phyloP scores from a whole-genome alignment of 306 rosid species.

The Dicorynia guianensis region DNA sequence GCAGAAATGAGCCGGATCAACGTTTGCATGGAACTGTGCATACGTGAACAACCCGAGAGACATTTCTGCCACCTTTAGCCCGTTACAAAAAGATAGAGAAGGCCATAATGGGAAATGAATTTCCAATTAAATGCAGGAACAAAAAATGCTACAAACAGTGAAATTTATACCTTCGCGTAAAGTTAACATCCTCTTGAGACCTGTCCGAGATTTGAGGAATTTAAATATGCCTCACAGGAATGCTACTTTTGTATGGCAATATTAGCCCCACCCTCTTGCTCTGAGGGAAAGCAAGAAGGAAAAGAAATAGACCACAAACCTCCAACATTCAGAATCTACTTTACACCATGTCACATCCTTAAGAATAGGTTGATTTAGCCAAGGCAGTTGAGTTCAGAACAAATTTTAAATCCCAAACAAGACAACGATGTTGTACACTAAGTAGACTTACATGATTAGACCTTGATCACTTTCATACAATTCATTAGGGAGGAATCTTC shows the following conservation, averaged over 20 bases:
- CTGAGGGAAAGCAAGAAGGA: slow-evolving; percentile 37
- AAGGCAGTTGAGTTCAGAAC: slow-evolving; percentile 32
- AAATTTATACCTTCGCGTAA: slow-evolving; percentile 11
- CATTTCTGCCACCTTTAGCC: background rate
- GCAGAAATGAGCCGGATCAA: background rate
- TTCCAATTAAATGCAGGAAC: background rate
- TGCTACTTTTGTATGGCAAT: slow-evolving; percentile 52
- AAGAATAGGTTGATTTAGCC: slow-evolving; percentile 35
- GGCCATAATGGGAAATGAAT: background rate
- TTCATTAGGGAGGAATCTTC: slow-evolving; percentile 31
- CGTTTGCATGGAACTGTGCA: background rate
- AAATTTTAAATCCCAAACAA: slow-evolving; percentile 19
- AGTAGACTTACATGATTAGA: slow-evolving; percentile 7
- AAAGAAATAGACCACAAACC: slow-evolving; percentile 3
- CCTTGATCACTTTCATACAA: slow-evolving; percentile 44
- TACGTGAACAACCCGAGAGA: background rate
- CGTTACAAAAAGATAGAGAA: slow-evolving; percentile 26
- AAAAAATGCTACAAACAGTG: background rate
- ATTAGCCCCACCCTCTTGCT: slow-evolving; percentile 42
- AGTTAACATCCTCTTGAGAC: slow-evolving; percentile 33
- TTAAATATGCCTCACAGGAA: slow-evolving; percentile 42
- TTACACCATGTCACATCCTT: slow-evolving; percentile 26
- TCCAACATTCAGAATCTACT: slow-evolving; percentile 37
- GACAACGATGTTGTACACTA: slow-evolving; percentile 33
- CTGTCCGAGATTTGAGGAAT: slow-evolving; percentile 41